Conservation (phyloP, 2,329 filamentous ascomycete species). For the Teratosphaeria destructans region DNA sequence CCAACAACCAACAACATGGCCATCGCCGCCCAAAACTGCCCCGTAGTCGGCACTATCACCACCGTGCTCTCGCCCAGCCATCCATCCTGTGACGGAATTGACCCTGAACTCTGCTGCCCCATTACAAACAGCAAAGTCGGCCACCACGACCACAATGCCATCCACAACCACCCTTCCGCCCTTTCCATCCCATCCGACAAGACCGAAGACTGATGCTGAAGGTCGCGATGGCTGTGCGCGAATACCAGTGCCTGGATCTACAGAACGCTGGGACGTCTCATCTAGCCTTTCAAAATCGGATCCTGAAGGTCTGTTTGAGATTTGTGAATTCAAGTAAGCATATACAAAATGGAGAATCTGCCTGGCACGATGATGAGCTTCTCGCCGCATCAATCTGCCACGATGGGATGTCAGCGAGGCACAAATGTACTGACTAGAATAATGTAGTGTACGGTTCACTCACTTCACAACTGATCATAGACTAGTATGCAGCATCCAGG, state of each 20-base stretch:
- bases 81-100: constrained; percentile 28
- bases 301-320: too few species aligned
- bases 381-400: too few species aligned
- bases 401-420: too few species aligned
- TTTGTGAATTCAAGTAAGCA: too few species aligned
- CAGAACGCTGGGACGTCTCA: too few species aligned
- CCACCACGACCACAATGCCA: constrained; percentile 33
- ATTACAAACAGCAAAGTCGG: constrained; percentile 35
- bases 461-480: too few species aligned
- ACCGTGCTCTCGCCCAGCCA: constrained; percentile 35
- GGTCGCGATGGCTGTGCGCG: constrained; percentile 16
- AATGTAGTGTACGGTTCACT: too few species aligned
- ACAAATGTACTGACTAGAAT: too few species aligned
- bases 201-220: constrained; percentile 23
- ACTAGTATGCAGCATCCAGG: background rate
- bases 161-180: constrained; percentile 31
- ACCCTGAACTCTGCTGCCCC: constrained; percentile 35
- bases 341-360: too few species aligned
- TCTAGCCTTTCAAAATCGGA: too few species aligned
- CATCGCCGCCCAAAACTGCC: constrained; percentile 17
- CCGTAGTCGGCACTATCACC: constrained; percentile 33
- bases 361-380: too few species aligned
- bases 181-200: constrained; percentile 18
- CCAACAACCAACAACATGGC: constrained; percentile 4
- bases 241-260: too few species aligned